Conservation (phyloP, 805 yeast genomes). For the Ogataea haglerorum region DNA sequence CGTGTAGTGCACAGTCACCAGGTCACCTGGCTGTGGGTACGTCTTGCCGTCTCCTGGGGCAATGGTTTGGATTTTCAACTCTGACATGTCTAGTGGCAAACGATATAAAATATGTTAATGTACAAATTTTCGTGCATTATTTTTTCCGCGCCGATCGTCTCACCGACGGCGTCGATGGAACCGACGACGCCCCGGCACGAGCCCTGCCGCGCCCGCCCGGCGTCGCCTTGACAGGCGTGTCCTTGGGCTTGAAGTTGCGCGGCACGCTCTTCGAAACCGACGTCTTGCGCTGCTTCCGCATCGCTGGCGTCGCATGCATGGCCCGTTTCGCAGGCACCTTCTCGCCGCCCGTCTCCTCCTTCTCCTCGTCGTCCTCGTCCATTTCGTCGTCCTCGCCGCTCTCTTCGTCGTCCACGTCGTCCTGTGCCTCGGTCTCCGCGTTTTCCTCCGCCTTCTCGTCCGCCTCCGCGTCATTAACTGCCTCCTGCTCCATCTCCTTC, state of each 20-base stretch:
- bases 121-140: constrained; percentile 6
- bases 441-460: constrained; percentile 8
- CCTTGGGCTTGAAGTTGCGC: constrained; percentile 10
- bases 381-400: constrained; percentile 5
- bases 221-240: constrained; percentile 15
- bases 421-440: constrained; percentile 3
- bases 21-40: constrained; percentile 85
- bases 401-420: constrained; percentile 7
- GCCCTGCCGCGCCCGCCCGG: constrained; percentile 10
- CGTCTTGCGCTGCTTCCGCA: constrained; percentile 19
- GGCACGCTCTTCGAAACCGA: constrained; percentile 16
- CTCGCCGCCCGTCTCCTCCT: constrained; percentile 1
- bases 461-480: constrained; percentile 1
- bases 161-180: constrained; percentile 20
- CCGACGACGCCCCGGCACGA: constrained; percentile 9
- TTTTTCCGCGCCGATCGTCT: constrained; percentile 22
- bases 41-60: constrained; percentile 72
- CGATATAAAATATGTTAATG: neutral
- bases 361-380: constrained; percentile 4
- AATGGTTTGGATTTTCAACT: constrained; percentile 33
- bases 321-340: constrained; percentile 16
- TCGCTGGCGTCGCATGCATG: constrained; percentile 12
- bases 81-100: constrained; percentile 23
- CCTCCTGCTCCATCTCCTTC: constrained; percentile 13
- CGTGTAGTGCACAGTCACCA: constrained; percentile 90